Evolutionary conservation across 306 rosid genomes (phyloP), one percentile per base, ranked within the genome.

Genomic region (Cucurbita ficifolia): DNA sequence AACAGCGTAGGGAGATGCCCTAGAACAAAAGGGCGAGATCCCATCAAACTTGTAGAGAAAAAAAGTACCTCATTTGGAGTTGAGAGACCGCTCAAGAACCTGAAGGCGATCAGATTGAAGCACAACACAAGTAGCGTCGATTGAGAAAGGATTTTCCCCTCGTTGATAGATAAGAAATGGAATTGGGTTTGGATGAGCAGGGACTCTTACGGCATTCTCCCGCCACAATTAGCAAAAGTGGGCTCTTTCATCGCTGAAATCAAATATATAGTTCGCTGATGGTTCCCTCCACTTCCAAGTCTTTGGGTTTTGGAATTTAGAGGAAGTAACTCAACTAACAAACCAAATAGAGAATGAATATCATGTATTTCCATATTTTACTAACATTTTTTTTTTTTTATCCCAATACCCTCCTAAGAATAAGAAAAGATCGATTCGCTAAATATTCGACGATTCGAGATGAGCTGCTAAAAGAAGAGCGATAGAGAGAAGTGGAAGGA

Each of bases 131-230:
- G 40, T 43, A 10, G 70, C 17, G 24, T 57, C 4, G 54, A 57
- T 29, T 14, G 54, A 56, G 10, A 24, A 7, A 38, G 76, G 6
- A 39, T 29, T 59, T 29, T 5, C 19, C 49, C n/a, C 4, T 5
- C 33, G 33, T 29, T 2, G 16, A 42, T 29, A 59, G 46, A 40
- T 1, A 42, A 40, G 8, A 33, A 43, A 40, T 12, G 38, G 64
- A 42, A 46, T 55, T 21, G 40, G 54, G 22, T 40, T 35, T 7
- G 65, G 76, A 72, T 11, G 22, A 33, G 29, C 36, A 53, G 58
- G 64, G 76, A 54, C 65, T 73, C 49, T 73, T 55, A 74, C 29
- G 77, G 29, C 77, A 62, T 60, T 75, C 65, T 75, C 78, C 78
- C 78, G 78, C 78, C 78, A 72, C 52, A 72, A 52, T 72, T 53